Evolutionary conservation across 83 land plant species (phyloP), one percentile per base, ranked within the genome.

Genomic region (Picea abies): DNA sequence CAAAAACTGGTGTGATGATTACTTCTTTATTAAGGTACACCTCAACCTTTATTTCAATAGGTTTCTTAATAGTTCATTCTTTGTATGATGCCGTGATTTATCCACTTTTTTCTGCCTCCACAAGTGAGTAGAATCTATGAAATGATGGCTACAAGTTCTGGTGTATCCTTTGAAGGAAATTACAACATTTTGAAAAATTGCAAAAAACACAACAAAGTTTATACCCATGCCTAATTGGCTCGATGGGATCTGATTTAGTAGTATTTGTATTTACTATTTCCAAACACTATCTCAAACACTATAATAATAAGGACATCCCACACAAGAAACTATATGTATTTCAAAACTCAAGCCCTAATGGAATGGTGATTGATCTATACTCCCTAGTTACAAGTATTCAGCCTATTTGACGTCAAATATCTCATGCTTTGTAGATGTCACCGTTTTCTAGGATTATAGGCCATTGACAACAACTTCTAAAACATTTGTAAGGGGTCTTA

Each of bases 1-100:
- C 86, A 98, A 98, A 80, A 93, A 93, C 78, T 98, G 99, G 99
- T 98, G 99, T 80, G 99, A 98, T 92, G 97, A 98, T 69, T 98
- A 98, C 82, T 98, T 98, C 78, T 82, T 85, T 49, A 96, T 96
- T 58, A 94, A 94, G 98, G 99, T 95, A 75, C 44, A 47, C 29
- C 12, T 37, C 23, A 41, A 81, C 72, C 77, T 35, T 2, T 49
- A 32, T 63, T 26, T 8, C 3, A 35, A 44, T 63, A 63, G 37
- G 26, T 7, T 71, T n/a, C 49, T 47, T 75, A 3, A 44, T 3
- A 22, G 16, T 44, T 71, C 49, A 41, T 15, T n/a, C 23, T 25
- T 75, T 39, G 26, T 75, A 7, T 73, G 11, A 44, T 44, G 4
- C 58, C n/a, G 25, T 22, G 58, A 12, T 11, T 56, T 56, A 9